Evolutionary conservation across 495 filamentous ascomycete genomes (phyloP), one percentile per base, ranked within the genome.

Genomic region (Pyronema omphalodes): DNA sequence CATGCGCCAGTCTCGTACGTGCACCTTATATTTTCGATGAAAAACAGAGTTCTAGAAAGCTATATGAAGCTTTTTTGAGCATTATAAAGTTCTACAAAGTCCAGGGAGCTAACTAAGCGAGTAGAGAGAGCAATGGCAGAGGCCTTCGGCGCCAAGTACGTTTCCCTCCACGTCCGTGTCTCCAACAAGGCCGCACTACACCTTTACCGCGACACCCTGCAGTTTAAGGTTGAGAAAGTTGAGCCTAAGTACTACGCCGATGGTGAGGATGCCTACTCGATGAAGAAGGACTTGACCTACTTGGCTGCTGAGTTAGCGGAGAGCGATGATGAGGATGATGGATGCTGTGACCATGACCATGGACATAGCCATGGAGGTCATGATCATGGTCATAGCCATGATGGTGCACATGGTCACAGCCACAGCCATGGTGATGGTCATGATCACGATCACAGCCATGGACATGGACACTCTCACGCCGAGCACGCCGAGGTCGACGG

Each of bases 161-260:
- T 96, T 64, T 88, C 83, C 33, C 78, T 98, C 15, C 91, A 98
- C 68, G 91, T 98, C 52, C 91, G 91, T 60, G 76, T 94, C 29
- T 86, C 81, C 65, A 98, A 98, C 72, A 76, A 77, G 58, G 91
- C 91, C 18, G 91, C 91, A 14, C 76, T 94, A 47, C 82, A 80
- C 60, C 75, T 98, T 11, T 98, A 98, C 74, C 82, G 84, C 57
- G 86, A 94, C 61, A 96, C 88, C 1, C 76, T 98, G 0, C 81
- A 84, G 44, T 98, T 98, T 73, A 78, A 84, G 66, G 82, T 84
- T 51, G 87, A 93, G 58, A 91, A 86, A 68, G 78, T 86, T 11
- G 91, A 96, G 71, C 63, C 74, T 58, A 94, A 91, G 69, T 98
- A 98, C 78, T 98, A 98, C 66, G 91, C 91, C 40, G 91, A 96